Conservation (phyloP, 768 basidiomycete genomes). For the Podaxis rugospora region DNA sequence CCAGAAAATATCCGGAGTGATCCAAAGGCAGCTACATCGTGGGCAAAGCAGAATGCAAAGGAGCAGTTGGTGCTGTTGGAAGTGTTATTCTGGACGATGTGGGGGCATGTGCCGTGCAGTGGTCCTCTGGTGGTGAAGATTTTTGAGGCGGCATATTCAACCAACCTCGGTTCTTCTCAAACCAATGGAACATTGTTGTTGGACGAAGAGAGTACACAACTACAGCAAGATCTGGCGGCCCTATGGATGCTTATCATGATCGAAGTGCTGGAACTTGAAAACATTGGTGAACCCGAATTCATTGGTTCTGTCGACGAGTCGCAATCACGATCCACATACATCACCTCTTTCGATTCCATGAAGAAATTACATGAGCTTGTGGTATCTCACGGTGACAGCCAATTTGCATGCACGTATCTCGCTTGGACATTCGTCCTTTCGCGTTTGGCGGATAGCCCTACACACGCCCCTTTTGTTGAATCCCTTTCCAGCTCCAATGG, state of each 20-base stretch:
- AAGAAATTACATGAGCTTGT: conserved; percentile 66
- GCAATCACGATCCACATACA: conserved; percentile 46
- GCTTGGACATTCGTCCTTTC: conserved; percentile 85
- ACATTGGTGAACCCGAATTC: conserved; percentile 45
- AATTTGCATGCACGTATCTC: conserved; percentile 68
- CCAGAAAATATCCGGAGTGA: conserved; percentile 43
- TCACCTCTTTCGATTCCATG: conserved; percentile 57
- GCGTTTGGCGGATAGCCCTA: conserved; percentile 42
- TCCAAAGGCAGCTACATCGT: conserved; percentile 55
- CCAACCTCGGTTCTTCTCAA: conserved; percentile 63
- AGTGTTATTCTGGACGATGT: conserved; percentile 87
- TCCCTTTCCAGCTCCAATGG: conserved; percentile 37
- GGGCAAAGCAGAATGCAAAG: conserved; percentile 70
- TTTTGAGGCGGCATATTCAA: conserved; percentile 59
- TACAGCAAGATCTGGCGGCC: conserved; percentile 63
- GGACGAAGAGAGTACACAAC: conserved; percentile 67
- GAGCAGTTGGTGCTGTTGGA: conserved; percentile 83
- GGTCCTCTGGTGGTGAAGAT: conserved; percentile 61
- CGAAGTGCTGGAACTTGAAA: conserved; percentile 79
- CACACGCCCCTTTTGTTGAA: conserved; percentile 49
- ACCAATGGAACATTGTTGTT: conserved; percentile 59
- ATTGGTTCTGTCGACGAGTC: conserved; percentile 53
- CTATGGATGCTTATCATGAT: conserved; percentile 78
- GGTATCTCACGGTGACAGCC: conserved; percentile 51
- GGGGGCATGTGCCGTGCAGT: conserved; percentile 64